Conservation (phyloP, 805 yeast genomes). For the Tetrapisispora arboricola region DNA sequence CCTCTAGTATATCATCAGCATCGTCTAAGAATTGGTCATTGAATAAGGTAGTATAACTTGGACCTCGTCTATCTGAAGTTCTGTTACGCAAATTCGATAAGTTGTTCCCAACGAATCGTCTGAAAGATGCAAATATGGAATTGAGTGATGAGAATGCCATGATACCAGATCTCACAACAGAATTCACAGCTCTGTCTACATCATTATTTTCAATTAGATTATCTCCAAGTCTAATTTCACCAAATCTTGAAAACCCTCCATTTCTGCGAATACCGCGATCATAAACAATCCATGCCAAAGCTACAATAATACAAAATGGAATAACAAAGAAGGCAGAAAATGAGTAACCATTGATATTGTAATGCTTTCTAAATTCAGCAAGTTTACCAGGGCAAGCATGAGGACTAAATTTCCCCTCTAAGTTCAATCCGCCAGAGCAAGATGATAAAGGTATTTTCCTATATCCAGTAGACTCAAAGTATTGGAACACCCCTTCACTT, state of each 20-base stretch:
- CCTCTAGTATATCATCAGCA: conserved; percentile 28
- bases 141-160: conserved; percentile 33
- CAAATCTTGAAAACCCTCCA: conserved; percentile 68
- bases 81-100: conserved; percentile 17
- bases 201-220: conserved; percentile 55
- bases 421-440: conserved; percentile 67
- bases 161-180: conserved; percentile 49
- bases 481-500: conserved; percentile 48
- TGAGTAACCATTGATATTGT: conserved; percentile 46
- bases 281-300: conserved; percentile 61
- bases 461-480: conserved; percentile 86
- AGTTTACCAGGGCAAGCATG: conserved; percentile 85
- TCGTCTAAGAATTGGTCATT: conserved; percentile 29
- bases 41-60: conserved; percentile 25
- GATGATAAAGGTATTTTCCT: conserved; percentile 77
- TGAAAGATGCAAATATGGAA: conserved; percentile 14
- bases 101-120: conserved; percentile 9
- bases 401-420: conserved; percentile 50
- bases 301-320: conserved; percentile 43
- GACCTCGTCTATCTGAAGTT: conserved; percentile 22
- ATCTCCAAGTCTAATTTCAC: conserved; percentile 77
- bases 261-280: conserved; percentile 71
- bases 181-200: conserved; percentile 50
- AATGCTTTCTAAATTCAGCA: conserved; percentile 44
- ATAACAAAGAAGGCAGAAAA: conserved; percentile 44